phyloP scores from a whole-genome alignment of 352 stramenopile genomes.

The Blastocystis sp. region DNA sequence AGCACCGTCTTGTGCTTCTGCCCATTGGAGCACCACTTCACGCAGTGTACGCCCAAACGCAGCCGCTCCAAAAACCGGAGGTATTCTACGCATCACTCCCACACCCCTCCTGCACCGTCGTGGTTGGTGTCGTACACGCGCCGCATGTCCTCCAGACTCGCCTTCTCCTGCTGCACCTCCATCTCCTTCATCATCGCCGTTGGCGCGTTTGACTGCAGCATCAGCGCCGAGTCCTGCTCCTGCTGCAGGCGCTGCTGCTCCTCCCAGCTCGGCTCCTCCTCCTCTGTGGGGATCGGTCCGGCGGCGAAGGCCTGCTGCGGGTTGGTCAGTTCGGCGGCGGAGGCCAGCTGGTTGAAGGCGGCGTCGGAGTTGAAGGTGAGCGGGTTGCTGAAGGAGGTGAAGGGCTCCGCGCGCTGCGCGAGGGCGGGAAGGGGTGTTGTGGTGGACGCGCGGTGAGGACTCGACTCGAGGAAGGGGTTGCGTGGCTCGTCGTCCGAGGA shows the following conservation, averaged over 20 bases:
- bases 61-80: slow-evolving; percentile 6
- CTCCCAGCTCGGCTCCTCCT: too few relatives aligned
- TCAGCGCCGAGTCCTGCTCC: background rate
- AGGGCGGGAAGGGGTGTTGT: too few relatives aligned
- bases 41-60: background rate
- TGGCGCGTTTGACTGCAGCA: background rate
- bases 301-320: too few relatives aligned
- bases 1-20: slow-evolving; percentile 15
- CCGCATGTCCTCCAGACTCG: background rate
- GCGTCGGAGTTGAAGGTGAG: background rate
- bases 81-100: slow-evolving; percentile 13
- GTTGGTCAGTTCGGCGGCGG: background rate
- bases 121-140: background rate
- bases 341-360: background rate
- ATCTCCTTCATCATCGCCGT: background rate
- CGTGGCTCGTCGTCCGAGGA: too few relatives aligned
- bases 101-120: background rate
- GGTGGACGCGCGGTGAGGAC: too few relatives aligned
- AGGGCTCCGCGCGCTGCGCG: too few relatives aligned
- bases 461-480: too few relatives aligned
- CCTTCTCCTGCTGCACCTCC: background rate
- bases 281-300: too few relatives aligned
- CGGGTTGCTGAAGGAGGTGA: background rate
- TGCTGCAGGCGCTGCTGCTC: background rate
- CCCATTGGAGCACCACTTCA: slow-evolving; percentile 56